phyloP scores from a whole-genome alignment of 2,329 filamentous ascomycete species.

The Sarocladium brachiariae region DNA sequence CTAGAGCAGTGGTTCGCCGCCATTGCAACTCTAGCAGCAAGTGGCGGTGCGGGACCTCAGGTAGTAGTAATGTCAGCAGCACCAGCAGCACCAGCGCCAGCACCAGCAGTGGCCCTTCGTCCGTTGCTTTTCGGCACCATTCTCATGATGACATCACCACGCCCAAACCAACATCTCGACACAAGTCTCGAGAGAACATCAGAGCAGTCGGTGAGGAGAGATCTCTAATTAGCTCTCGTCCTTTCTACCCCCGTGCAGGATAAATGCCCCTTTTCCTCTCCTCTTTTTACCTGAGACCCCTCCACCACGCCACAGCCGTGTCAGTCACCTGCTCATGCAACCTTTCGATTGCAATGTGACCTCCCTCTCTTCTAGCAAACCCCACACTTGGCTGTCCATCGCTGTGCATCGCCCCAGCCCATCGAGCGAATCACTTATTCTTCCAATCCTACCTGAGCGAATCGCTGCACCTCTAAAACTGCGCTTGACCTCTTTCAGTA shows the following conservation, averaged over 20 bases:
- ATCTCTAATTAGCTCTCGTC: not conserved
- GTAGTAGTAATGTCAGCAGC: too few species aligned
- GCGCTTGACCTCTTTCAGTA: conserved; percentile 1
- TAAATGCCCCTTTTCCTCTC: not conserved
- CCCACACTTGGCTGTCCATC: conserved; percentile 8
- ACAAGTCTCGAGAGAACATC: too few species aligned
- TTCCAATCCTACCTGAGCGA: not conserved
- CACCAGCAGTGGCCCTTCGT: too few species aligned
- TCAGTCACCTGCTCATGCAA: conserved; percentile 5
- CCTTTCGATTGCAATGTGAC: conserved; percentile 2
- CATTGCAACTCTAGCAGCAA: too few species aligned
- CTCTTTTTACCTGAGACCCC: not conserved
- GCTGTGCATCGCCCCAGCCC: not conserved
- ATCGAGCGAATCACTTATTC: conserved; percentile 3
- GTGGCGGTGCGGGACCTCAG: too few species aligned
- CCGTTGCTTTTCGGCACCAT: too few species aligned
- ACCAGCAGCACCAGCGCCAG: too few species aligned
- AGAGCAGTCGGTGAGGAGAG: too few species aligned
- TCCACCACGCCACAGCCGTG: not conserved
- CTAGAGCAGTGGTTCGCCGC: too few species aligned
- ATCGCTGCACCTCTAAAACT: not conserved
- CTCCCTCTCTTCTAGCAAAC: not conserved
- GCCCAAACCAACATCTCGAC: too few species aligned
- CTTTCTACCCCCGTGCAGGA: not conserved
- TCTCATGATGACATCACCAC: too few species aligned